Evolutionary conservation across 805 yeast genomes (phyloP), one percentile per base, ranked within the genome.

Genomic region (Kodamaea restingae): DNA sequence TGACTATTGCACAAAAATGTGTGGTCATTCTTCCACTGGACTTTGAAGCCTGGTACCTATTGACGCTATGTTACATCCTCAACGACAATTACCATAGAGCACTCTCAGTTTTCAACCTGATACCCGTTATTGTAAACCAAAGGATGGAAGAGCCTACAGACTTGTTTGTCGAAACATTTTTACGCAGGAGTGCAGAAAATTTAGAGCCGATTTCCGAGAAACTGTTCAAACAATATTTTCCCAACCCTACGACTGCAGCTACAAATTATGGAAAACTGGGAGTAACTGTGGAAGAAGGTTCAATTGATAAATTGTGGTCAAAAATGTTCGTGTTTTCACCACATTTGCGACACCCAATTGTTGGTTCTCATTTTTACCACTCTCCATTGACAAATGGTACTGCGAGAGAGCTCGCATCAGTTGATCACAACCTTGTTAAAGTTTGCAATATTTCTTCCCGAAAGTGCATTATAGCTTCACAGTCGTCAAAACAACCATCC

Each of bases 11-110:
- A 0, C 61, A 70, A 14, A 67, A 75, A 18, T 76, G 88, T 4
- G 79, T 84, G 14, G 67, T 74, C 36, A 68, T 84, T 2, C 66
- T 84, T n/a, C 95, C 95, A 0, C 69, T 86, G 2, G 91, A 83
- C 55, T 87, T 81, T 54, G 75, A 71, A 37, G 65, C 83, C 20
- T 87, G 96, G 96, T 75, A 74, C 42, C 64, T 67, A 26, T 63
- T 87, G 32, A 75, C 84, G 4, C 66, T 78, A 44, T 73, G 78
- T 25, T 80, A 86, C 50, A 70, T 83, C 14, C 58, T 80, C 26
- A 61, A 53, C 33, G 74, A 70, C 35, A 78, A 85, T 51, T 77
- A 68, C 47, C 65, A 67, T 28, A 68, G 65, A 44, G 95, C 95
- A 0, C 61, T 88, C 29, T 54, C 78, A 28, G 72, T 90, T 0